A percentile compares a stretch with the other conserved stretches of the same genome.
Conservation (phyloP, 2,329 filamentous ascomycete genomes). For the Aspergillus novofumigatus region DNA sequence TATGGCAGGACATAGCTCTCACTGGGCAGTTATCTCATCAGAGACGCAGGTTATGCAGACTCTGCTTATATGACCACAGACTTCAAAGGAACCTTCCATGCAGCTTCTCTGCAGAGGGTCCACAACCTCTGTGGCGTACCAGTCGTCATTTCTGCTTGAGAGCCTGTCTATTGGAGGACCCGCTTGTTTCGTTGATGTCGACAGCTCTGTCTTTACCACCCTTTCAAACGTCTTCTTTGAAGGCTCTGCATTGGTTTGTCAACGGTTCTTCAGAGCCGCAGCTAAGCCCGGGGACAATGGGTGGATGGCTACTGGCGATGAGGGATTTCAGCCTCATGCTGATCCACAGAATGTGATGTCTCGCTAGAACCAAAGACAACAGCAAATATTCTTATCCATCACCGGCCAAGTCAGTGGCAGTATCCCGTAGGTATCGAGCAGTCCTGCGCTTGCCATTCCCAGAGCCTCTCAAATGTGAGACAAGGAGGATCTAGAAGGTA, state of each 20-base stretch:
- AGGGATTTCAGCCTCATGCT: neutral
- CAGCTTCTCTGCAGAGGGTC: conserved; percentile 29
- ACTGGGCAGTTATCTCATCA: neutral
- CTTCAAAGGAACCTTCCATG: conserved; percentile 29
- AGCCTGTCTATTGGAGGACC: neutral
- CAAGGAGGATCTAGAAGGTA: conserved; percentile 9
- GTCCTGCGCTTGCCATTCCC: neutral
- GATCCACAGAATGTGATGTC: no score
- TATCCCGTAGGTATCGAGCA: neutral
- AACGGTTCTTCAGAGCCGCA: neutral
- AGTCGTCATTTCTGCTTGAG: conserved; percentile 2
- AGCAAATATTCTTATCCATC: neutral
- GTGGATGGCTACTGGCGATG: neutral
- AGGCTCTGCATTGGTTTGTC: neutral
- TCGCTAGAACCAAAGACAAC: neutral
- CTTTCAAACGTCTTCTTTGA: neutral
- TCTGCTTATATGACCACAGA: conserved; percentile 2
- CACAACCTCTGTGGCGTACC: conserved; percentile 17
- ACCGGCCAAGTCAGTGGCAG: neutral
- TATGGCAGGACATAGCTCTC: conserved; percentile 6
- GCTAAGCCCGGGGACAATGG: neutral
- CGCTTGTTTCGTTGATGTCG: neutral
- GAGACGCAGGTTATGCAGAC: conserved; percentile 6
- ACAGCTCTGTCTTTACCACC: neutral
- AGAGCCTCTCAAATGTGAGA: neutral